A percentile compares a stretch with the other conserved stretches of the same genome.
Conservation (phyloP, 2,329 filamentous ascomycete species). For the Trichoderma arundinaceum region DNA sequence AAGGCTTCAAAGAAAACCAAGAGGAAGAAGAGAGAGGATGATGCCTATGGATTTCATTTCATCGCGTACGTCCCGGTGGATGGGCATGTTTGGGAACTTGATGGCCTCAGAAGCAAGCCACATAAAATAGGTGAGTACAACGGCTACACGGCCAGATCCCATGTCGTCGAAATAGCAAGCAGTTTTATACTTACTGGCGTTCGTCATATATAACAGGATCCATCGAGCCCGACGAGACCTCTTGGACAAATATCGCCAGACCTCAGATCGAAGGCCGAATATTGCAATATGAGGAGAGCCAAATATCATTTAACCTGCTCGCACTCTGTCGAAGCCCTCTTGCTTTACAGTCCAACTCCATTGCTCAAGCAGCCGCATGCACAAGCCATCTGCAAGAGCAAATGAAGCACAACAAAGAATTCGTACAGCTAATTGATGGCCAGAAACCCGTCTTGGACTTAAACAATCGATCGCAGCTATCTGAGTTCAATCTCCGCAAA, state of each 20-base stretch:
- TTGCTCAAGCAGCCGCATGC: conserved; percentile 51
- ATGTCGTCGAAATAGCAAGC: neutral
- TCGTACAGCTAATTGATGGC: conserved; percentile 36
- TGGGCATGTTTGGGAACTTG: conserved; percentile 84
- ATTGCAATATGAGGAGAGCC: conserved; percentile 65
- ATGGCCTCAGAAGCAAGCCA: conserved; percentile 78
- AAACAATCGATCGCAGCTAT: conserved; percentile 37
- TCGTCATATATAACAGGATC: conserved; percentile 25
- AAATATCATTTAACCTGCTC: conserved; percentile 78
- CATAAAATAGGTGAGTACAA: conserved; percentile 44
- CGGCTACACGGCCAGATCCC: neutral
- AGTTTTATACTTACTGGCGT: neutral
- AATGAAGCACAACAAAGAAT: conserved; percentile 35
- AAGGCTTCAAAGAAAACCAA: conserved; percentile 47
- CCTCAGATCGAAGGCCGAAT: conserved; percentile 72
- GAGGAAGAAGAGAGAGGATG: conserved; percentile 51
- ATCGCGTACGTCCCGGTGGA: conserved; percentile 82
- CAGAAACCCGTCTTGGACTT: conserved; percentile 37
- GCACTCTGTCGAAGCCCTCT: conserved; percentile 74
- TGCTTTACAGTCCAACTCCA: conserved; percentile 52
- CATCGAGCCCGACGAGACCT: conserved; percentile 44
- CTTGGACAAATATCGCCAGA: conserved; percentile 70
- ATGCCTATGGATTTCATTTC: conserved; percentile 80
- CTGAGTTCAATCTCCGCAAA: conserved; percentile 41
- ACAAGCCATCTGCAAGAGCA: conserved; percentile 48